Evolutionary conservation across 257 asterid species (phyloP), one percentile per base, ranked within the genome.

Genomic region (Thymus mandschuricus): DNA sequence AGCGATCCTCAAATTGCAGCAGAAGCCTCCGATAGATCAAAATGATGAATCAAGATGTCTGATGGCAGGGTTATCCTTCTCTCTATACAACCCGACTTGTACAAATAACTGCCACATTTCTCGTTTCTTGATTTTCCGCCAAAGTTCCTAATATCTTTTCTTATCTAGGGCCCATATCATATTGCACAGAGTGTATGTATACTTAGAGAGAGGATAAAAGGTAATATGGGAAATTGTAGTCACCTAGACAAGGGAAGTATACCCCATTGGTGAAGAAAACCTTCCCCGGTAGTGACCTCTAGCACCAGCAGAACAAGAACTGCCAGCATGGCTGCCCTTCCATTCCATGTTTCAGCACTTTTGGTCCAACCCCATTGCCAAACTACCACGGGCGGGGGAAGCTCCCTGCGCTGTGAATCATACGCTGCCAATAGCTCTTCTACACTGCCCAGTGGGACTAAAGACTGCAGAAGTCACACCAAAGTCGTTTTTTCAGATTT

Each of bases 341-440:
- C 99, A 11, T 94, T 94, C 99, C 99, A 91, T 46, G 99, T 94
- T 79, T 94, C 99, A 48, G 99, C 99, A 80, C 97, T 94, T 89
- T 88, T 94, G 10, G 99, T 94, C 99, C 97, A 94, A 69, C 99
- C 99, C 99, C 99, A 94, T 77, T 94, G 83, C 99, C 99, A 94
- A 57, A 94, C 93, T 28, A 80, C 85, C 68, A 94, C 95, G 66
- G 96, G 99, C 3, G 99, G 86, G 34, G 99, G 99, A 38, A 94
- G 90, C 86, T 94, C 96, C 80, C 92, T 83, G 3, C 99, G 95
- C 79, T 94, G 97, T 60, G 97, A 89, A 80, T 94, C 99, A 40
- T 94, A 94, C 11, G 97, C 89, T 27, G 99, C 99, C 81, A 94
- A 82, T 50, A 94, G 81, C 85, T 91, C 99, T 82, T 94, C 99